A percentile compares a stretch with the other conserved stretches of the same genome.
Conservation (phyloP, 768 basidiomycete species). For the Hygrocybe punicea region DNA sequence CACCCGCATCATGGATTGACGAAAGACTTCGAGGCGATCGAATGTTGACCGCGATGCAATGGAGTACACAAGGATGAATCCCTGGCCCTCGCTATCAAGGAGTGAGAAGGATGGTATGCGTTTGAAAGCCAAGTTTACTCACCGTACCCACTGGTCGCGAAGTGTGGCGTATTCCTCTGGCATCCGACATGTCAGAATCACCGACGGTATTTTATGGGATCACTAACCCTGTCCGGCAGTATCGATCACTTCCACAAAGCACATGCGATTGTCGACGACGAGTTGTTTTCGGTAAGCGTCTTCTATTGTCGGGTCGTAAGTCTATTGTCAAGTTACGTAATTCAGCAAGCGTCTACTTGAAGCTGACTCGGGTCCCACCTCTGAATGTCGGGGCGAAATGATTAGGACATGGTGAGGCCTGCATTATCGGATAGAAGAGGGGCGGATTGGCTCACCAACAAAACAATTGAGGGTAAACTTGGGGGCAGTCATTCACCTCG, state of each 20-base stretch:
- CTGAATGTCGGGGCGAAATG: slow-evolving; percentile 33
- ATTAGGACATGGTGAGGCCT: slow-evolving; percentile 4
- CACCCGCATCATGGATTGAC: slow-evolving; percentile 85
- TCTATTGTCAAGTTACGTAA: slow-evolving; percentile 44
- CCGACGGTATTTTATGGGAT: slow-evolving; percentile 1
- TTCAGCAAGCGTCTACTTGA: slow-evolving; percentile 13
- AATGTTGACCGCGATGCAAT: slow-evolving; percentile 93
- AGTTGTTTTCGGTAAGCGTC: slow-evolving; percentile 95
- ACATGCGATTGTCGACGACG: slow-evolving; percentile 92
- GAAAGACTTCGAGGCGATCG: slow-evolving; percentile 84
- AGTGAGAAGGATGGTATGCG: slow-evolving; percentile 11
- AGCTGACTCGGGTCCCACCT: slow-evolving; percentile 41
- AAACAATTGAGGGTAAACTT: slow-evolving; percentile 96
- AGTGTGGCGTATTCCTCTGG: slow-evolving; percentile 96
- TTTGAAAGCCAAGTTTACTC: slow-evolving; percentile 30
- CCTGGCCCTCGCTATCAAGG: slow-evolving; percentile 80
- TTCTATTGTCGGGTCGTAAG: slow-evolving; percentile 98
- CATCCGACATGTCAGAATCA: slow-evolving; percentile 11
- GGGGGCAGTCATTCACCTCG: slow-evolving; percentile 9
- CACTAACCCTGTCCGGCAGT: slow-evolving; percentile 92
- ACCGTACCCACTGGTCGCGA: slow-evolving; percentile 98
- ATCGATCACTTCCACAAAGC: slow-evolving; percentile 94
- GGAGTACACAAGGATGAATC: slow-evolving; percentile 96
- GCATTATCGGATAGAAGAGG: neutral
- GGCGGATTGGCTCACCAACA: slow-evolving; percentile 62